Evolutionary conservation across 495 filamentous ascomycete species (phyloP).

Genomic region (Hyaloscypha hepaticicola): DNA sequence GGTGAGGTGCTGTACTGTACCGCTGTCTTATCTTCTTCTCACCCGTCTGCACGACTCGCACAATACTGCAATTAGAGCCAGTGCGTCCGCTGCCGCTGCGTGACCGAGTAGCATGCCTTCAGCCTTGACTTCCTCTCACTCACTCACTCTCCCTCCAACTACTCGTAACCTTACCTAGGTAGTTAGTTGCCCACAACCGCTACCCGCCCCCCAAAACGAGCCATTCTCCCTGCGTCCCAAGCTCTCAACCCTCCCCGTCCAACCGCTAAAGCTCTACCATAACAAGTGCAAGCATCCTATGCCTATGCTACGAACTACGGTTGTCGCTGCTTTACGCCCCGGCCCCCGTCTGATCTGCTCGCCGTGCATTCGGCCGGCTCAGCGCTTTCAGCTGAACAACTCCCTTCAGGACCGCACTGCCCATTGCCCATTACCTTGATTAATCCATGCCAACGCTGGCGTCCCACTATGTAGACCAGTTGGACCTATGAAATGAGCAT

Average conservation of each 20-base stretch:
- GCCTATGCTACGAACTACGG: not conserved
- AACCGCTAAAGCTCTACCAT: not conserved
- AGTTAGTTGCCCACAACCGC: too few relatives aligned
- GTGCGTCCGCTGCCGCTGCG: too few relatives aligned
- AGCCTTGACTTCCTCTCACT: too few relatives aligned
- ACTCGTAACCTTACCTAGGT: too few relatives aligned
- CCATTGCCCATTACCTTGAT: constrained; percentile 7
- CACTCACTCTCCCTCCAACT: too few relatives aligned
- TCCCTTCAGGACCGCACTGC: not conserved
- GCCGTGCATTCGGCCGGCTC: not conserved
- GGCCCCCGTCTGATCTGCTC: not conserved
- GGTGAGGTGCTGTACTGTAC: too few relatives aligned
- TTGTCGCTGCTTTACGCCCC: not conserved
- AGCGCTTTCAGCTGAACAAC: constrained; percentile 5
- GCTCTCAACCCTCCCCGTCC: too few relatives aligned
- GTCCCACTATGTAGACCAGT: constrained; percentile 5
- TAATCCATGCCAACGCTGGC: constrained; percentile 13
- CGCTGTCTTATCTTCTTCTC: too few relatives aligned
- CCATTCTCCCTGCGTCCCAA: not conserved
- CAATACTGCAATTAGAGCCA: too few relatives aligned
- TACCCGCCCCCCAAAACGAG: too few relatives aligned
- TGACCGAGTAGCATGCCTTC: too few relatives aligned
- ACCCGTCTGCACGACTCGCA: too few relatives aligned
- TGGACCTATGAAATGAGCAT: constrained; percentile 26
- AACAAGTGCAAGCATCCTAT: not conserved